Evolutionary conservation across 176 grass and related monocot genomes (phyloP), one percentile per base, ranked within the genome.

Genomic region (Musa schizocarpa): DNA sequence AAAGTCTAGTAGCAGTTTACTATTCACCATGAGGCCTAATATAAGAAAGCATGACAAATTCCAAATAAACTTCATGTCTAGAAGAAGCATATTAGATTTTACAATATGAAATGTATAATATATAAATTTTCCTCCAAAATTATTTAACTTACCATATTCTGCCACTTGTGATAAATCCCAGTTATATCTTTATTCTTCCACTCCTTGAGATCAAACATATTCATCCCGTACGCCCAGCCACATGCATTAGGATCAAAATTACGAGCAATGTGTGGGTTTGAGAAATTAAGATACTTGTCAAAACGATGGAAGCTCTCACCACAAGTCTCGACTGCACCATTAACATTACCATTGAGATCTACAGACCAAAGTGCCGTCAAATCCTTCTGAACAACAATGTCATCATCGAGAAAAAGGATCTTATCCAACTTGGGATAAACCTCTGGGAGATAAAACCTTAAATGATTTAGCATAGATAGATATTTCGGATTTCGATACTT

Each of bases 201-300:
- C 66, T 89, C 87, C 68, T 86, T 78, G 68, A 89, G 74, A 81
- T 89, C 80, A 81, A 89, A 89, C 53, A 89, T 83, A 79, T 89
- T 89, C 87, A 86, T 89, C 73, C 87, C 83, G 71, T 89, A 89
- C 27, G 87, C 87, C 87, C 87, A 89, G 58, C 87, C 87, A 53
- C 81, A 89, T 49, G 87, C 83, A 81, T 89, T 83, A 65, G 87
- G 77, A 83, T 89, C 83, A 75, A 89, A 89, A 65, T 89, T 89
- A 65, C 76, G 62, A 19, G 87, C 1, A 64, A 89, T 86, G 66
- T 81, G 79, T 63, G 87, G 83, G 26, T 89, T 89, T 73, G 87
- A 89, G 23, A 89, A 89, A 70, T 89, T 89, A 25, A 89, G 87
- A 71, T 89, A 86, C 77, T 86, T 86, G 74, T 89, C 83, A 73